Conservation (phyloP, 345 rosid genomes). For the Trapa incisa region DNA sequence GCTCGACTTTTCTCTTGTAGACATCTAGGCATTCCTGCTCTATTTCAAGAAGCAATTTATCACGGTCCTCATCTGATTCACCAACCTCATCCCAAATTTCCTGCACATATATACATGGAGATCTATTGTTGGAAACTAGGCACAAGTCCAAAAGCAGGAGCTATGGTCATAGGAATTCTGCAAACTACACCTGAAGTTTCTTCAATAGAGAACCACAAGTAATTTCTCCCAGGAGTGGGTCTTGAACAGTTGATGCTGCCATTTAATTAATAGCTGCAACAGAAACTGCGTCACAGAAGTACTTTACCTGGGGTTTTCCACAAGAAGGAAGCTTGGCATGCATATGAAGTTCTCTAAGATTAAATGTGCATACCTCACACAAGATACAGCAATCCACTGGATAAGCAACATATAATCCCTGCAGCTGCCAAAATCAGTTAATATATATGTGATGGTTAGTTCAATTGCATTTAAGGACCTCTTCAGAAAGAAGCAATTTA, state of each 20-base stretch:
- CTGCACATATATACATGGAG: constrained; percentile 15
- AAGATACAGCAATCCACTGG: too few species aligned
- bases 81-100: constrained; percentile 99
- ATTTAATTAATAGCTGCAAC: constrained; percentile 26
- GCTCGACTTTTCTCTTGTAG: constrained; percentile 85
- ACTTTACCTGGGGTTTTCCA: background rate
- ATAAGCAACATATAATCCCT: background rate
- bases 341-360: too few species aligned
- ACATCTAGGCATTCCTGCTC: constrained; percentile 86
- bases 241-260: constrained; percentile 53
- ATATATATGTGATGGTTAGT: too few species aligned
- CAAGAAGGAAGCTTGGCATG: too few species aligned
- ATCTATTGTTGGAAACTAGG: constrained; percentile 1
- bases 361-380: too few species aligned
- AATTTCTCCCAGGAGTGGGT: constrained; percentile 72
- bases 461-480: background rate
- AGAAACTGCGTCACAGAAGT: constrained; percentile 16
- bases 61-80: constrained; percentile 84
- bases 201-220: constrained; percentile 78
- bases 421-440: background rate
- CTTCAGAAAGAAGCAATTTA: too few species aligned
- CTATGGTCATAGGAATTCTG: background rate
- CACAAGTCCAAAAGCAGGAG: background rate
- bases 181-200: constrained; percentile 57
- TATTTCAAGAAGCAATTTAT: constrained; percentile 83